phyloP scores from a whole-genome alignment of 257 asterid species.

The Gynochthodes officinalis region DNA sequence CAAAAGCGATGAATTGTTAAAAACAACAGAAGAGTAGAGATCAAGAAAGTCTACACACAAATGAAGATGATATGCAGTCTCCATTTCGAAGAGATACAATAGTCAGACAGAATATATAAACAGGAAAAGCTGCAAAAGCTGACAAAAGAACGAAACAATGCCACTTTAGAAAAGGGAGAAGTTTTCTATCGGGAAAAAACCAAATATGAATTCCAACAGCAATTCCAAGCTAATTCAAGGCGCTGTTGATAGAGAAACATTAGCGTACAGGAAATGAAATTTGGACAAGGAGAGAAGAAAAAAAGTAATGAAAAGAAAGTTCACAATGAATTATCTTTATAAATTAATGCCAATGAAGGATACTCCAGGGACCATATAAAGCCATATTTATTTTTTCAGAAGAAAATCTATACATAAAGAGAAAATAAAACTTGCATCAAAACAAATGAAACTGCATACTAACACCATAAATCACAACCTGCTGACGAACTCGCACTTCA shows the following conservation, averaged over 20 bases:
- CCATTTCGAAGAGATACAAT: not conserved
- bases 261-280: not conserved
- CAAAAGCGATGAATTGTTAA: not conserved
- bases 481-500: too few relatives aligned
- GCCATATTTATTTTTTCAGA: not conserved
- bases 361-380: not conserved
- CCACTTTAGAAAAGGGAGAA: not conserved
- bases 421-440: not conserved
- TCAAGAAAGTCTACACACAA: slow-evolving; percentile 5
- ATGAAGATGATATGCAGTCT: not conserved
- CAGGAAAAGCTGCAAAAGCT: not conserved
- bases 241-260: not conserved
- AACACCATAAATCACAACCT: not conserved
- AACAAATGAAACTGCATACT: not conserved
- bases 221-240: not conserved
- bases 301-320: not conserved
- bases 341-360: not conserved
- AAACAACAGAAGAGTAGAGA: not conserved
- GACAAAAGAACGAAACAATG: not conserved
- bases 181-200: too few relatives aligned
- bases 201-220: not conserved
- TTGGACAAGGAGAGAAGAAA: not conserved
- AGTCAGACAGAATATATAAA: not conserved
- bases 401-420: not conserved
- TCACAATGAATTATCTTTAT: not conserved